phyloP scores from a whole-genome alignment of 805 yeast genomes.

The Suhomyces xylopsoci region DNA sequence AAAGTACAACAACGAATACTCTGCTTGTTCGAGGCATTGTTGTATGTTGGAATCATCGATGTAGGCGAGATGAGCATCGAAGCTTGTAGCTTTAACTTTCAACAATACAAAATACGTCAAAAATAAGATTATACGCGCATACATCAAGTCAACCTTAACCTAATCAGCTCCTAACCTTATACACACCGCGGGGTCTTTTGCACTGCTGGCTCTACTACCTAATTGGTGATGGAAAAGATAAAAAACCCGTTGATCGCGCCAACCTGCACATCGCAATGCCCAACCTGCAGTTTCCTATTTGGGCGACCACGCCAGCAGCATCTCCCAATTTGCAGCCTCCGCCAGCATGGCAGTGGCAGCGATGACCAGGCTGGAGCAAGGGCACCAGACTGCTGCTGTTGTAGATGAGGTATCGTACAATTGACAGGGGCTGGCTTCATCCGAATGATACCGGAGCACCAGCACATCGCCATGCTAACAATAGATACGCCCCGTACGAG shows the following conservation, averaged over 20 bases:
- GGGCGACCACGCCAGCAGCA: constrained; percentile 3
- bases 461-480: neutral
- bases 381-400: neutral
- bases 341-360: neutral
- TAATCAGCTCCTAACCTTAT: neutral
- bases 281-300: neutral
- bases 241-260: neutral
- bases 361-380: neutral
- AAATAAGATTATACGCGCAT: neutral
- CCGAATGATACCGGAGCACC: neutral
- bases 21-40: constrained; percentile 16
- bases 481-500: neutral
- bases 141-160: neutral
- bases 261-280: neutral
- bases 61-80: neutral
- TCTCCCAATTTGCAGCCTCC: constrained; percentile 2
- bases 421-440: neutral
- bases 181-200: neutral
- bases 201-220: neutral
- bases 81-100: neutral
- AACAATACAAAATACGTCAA: neutral
- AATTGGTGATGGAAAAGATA: neutral
- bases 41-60: constrained; percentile 10
- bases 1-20: constrained; percentile 45
- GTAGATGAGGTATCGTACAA: no score